Evolutionary conservation across 1,139 yeast genomes (phyloP).

Genomic region (Protomyces macrosporus): DNA sequence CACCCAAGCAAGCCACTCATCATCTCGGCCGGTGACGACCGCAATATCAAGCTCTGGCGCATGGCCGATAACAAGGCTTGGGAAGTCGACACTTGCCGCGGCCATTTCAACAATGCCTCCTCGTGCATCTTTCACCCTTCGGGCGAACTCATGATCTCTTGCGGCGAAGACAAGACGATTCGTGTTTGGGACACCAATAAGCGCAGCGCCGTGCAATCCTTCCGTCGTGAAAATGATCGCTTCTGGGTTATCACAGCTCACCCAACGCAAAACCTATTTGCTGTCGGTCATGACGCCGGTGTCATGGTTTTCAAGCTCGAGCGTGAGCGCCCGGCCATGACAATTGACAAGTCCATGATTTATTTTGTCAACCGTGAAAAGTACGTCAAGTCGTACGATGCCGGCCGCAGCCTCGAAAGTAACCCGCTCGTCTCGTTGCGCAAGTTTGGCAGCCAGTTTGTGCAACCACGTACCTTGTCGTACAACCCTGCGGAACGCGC

Average conservation of each 20-base stretch:
- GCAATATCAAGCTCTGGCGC: slow-evolving; percentile 93
- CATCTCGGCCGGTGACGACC: slow-evolving; percentile 94
- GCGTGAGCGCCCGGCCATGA: slow-evolving; percentile 91
- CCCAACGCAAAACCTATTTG: slow-evolving; percentile 84
- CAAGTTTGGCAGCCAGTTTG: slow-evolving; percentile 80
- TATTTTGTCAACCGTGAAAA: slow-evolving; percentile 77
- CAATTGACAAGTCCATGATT: slow-evolving; percentile 63
- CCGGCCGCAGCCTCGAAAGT: slow-evolving; percentile 52
- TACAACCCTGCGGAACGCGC: slow-evolving; percentile 92
- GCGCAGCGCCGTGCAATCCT: slow-evolving; percentile 88
- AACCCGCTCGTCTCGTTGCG: slow-evolving; percentile 78
- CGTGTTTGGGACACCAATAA: slow-evolving; percentile 96
- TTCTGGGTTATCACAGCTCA: slow-evolving; percentile 92
- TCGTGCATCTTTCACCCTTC: slow-evolving; percentile 89
- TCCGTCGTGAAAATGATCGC: slow-evolving; percentile 88
- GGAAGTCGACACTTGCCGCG: slow-evolving; percentile 98
- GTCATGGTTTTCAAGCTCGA: slow-evolving; percentile 97
- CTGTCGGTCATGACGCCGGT: slow-evolving; percentile 95
- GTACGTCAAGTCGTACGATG: slow-evolving; percentile 76
- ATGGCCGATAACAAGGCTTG: slow-evolving; percentile 98
- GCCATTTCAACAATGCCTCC: slow-evolving; percentile 90
- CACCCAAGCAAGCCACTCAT: slow-evolving; percentile 95
- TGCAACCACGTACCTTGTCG: slow-evolving; percentile 74
- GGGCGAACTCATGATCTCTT: slow-evolving; percentile 86
- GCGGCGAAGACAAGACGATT: slow-evolving; percentile 94